Base-by-base conservation (phyloP, 78 protist species). In the Chrysochromulina parva region DNA sequence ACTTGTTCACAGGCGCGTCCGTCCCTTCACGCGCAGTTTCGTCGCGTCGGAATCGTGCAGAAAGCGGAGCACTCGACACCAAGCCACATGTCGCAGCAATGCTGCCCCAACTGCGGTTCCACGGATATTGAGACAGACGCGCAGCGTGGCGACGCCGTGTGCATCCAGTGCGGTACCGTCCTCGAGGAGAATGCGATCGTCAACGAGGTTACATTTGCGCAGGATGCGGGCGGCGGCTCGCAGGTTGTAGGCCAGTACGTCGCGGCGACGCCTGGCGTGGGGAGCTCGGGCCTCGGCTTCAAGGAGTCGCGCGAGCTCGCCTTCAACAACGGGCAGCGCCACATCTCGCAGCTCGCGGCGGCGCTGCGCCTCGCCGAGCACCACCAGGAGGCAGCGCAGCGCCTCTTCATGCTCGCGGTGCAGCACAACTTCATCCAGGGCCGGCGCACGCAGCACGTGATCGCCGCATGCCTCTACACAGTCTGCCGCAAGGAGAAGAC, bases 391-490 rank as follows among this genome's bases (percentile, higher is more conserved):
- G 92, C 90, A 3, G 95, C 96, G 4, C 80, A 71, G 24, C 85
- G 92, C 11, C 57, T 88, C 26, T 92, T 60, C 74, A 10, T 57
- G 78, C 74, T 71, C 54, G 69, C 89, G 13, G 28, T 60, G 55
- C 59, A 90, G 73, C 85, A 85, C 78, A 94, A 94, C 55, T 95
- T 95, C 78, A 92, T 82, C 59, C 93, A 80, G 86, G 95, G 95
- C n/a, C 58, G 95, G 22, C 3, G 47, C 10, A 66, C 90, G 74
- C 92, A 91, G 60, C 24, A 81, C 20, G 98, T 98, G 28, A 90
- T 88, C 28, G 99, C 98, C 11, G 87, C 97, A 16, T 97, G 98
- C 91, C 88, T 98, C 16, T 98, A 98, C 82, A 76, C 94, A 50
- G 95, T 95, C 22, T 98, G 99, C 81, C 94, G 85, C 38, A 58